phyloP scores from a whole-genome alignment of 768 basidiomycete genomes.

The Trametes villosa region DNA sequence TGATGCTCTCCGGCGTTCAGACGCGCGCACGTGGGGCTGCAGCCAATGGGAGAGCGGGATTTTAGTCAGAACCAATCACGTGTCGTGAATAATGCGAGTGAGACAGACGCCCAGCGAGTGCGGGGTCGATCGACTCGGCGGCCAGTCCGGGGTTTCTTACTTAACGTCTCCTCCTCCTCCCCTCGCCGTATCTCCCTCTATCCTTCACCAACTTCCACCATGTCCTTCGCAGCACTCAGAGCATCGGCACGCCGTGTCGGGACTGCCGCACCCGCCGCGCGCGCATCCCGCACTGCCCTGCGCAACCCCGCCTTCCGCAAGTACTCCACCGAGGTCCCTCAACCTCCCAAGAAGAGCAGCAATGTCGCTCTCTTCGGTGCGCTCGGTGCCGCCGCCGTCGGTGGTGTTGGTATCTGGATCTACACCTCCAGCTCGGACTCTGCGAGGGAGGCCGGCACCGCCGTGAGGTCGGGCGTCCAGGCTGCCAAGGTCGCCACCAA shows the following conservation, averaged over 20 bases:
- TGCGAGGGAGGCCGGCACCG: slow-evolving; percentile 54
- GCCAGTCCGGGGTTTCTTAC: not conserved
- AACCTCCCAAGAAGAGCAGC: slow-evolving; percentile 48
- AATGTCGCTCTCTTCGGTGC: slow-evolving; percentile 63
- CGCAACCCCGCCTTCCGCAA: slow-evolving; percentile 55
- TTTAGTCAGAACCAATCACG: slow-evolving; percentile 25
- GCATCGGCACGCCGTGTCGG: slow-evolving; percentile 52
- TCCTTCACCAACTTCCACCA: slow-evolving; percentile 30
- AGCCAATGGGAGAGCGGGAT: slow-evolving; percentile 11
- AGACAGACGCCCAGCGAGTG: not conserved
- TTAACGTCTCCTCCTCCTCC: slow-evolving; percentile 1
- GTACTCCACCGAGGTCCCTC: slow-evolving; percentile 52
- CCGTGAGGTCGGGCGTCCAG: slow-evolving; percentile 65
- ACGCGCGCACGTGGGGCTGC: slow-evolving; percentile 4
- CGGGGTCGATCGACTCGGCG: slow-evolving; percentile 5
- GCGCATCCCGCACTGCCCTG: slow-evolving; percentile 27
- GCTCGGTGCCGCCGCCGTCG: slow-evolving; percentile 60
- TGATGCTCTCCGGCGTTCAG: slow-evolving; percentile 1
- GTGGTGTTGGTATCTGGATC: slow-evolving; percentile 67
- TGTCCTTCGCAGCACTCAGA: slow-evolving; percentile 63
- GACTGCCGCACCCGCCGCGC: slow-evolving; percentile 33
- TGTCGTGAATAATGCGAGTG: slow-evolving; percentile 8
- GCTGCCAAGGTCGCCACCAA: slow-evolving; percentile 65
- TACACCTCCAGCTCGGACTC: slow-evolving; percentile 51
- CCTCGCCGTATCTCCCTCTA: not conserved